phyloP scores from a whole-genome alignment of 441 rosid genomes.

The Mallotus repandus region DNA sequence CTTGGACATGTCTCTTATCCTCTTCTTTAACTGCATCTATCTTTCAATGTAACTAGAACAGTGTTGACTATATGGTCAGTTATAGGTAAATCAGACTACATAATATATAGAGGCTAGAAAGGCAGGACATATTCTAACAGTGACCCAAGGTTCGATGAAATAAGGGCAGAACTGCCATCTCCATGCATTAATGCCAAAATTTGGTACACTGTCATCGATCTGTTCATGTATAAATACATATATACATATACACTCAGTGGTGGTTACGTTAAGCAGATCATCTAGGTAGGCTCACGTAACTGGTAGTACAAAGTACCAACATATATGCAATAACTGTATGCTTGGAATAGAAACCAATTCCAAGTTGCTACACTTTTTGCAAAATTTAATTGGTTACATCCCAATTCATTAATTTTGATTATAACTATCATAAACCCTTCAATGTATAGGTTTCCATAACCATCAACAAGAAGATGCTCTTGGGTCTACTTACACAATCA shows the following conservation, averaged over 20 bases:
- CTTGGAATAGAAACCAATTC: not conserved
- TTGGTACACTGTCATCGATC: slow-evolving; percentile 2
- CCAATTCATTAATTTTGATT: no score
- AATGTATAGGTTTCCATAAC: no score
- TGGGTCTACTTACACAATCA: no score
- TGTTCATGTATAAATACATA: not conserved
- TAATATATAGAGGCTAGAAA: not conserved
- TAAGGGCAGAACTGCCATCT: not conserved
- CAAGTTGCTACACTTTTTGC: not conserved
- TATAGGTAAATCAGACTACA: no score
- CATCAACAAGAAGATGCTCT: no score
- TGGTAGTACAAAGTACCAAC: not conserved
- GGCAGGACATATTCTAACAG: not conserved
- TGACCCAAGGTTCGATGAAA: not conserved
- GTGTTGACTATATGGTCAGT: no score
- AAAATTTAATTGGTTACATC: not conserved
- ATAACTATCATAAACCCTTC: no score
- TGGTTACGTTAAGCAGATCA: not conserved
- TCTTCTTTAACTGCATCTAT: no score
- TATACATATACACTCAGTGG: not conserved
- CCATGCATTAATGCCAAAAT: slow-evolving; percentile 3
- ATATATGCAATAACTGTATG: not conserved
- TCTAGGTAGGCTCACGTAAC: not conserved
- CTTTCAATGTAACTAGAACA: no score
- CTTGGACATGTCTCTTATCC: no score